A percentile compares a stretch with the other conserved stretches of the same genome.
These are phyloP conservation scores for Crithidia expoeki DNA, from an alignment of 208 protist genomes.

Conservation along the genomic window DNA sequence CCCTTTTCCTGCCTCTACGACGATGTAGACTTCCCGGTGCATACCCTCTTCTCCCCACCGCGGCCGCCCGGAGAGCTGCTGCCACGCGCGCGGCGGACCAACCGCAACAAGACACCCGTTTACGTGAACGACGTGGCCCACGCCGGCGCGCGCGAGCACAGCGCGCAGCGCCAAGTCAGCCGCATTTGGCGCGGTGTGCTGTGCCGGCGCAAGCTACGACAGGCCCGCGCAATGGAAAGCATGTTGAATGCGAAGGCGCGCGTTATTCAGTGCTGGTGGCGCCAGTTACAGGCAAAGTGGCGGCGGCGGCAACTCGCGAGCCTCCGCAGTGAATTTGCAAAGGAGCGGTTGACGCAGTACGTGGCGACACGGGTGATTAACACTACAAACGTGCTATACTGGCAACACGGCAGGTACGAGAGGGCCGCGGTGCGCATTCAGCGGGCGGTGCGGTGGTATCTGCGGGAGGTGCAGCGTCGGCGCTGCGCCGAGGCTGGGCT, in stretches of 20 bases:
- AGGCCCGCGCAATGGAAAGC: conserved; percentile 43
- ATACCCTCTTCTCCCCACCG: conserved; percentile 69
- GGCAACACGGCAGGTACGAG: conserved; percentile 77
- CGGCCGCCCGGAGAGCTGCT: conserved; percentile 64
- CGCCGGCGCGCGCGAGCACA: conserved; percentile 64
- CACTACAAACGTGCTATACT: conserved; percentile 70
- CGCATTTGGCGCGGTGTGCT: conserved; percentile 82
- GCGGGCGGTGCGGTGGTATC: conserved; percentile 66
- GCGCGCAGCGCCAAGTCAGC: conserved; percentile 66
- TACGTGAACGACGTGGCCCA: conserved; percentile 61
- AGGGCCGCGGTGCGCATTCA: conserved; percentile 70
- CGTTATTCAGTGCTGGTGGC: conserved; percentile 87
- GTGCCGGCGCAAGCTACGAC: conserved; percentile 62
- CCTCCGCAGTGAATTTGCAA: conserved; percentile 55
- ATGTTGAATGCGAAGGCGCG: conserved; percentile 57
- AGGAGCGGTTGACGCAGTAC: conserved; percentile 49
- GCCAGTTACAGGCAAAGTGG: conserved; percentile 44
- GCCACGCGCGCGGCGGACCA: conserved; percentile 54
- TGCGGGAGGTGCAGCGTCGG: conserved; percentile 34
- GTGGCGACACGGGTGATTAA: conserved; percentile 41
- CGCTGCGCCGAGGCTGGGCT: conserved; percentile 20
- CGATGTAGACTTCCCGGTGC: conserved; percentile 66
- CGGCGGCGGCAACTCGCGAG: conserved; percentile 33
- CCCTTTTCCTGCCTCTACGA: conserved; percentile 60
- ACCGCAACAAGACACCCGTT: conserved; percentile 36